Base-by-base conservation (phyloP, 352 stramenopile genomes). In the Aphanomyces cochlioides region DNA sequence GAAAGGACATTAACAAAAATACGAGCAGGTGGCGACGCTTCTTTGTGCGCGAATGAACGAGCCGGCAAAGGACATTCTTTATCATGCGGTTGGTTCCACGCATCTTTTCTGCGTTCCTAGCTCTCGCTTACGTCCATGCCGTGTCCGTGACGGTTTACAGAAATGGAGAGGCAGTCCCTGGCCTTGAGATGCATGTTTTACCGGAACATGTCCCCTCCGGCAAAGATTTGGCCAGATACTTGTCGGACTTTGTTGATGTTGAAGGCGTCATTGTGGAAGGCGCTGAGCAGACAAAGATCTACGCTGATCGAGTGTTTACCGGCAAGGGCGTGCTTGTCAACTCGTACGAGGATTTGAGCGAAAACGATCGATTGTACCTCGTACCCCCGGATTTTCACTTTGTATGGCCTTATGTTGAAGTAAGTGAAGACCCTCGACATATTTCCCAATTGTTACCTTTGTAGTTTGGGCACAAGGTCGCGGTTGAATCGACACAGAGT, bases 391-490 rank as follows among this genome's bases (percentile, higher is more conserved):
- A 53, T 15, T 48, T 73, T 56, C 67, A 59, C 37, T 73, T 73
- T 68, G 67, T 73, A 2, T 73, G 67, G 67, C 67, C 67, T 19
- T 73, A 68, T 50, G 53, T 73, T 28, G 67, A 73, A 50, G 64
- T 70, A 59, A 13, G 4, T 38, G 12, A 28, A 28, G 28, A 28
- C 28, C 28, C 28, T 28, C 28, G 28, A 28, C 28, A 28, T 28
- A 0, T 28, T 28, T 28, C 28, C 28, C 28, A 28, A 28, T 28
- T 28, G 28, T 28, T 28, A 28, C 28, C 28, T 71, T 77, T 90
- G 2, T 61, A 61, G 54, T 61, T 41, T 40, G 58, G 58, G 1
- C 58, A 66, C 58, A 38, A 41, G n/a, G 58, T 66, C 4, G 5
- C 17, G 7, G 15, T 66, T 12, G 28, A 66, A 41, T 53, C 58